phyloP scores from a whole-genome alignment of 2,329 filamentous ascomycete species.

The Clonostachys rosea region DNA sequence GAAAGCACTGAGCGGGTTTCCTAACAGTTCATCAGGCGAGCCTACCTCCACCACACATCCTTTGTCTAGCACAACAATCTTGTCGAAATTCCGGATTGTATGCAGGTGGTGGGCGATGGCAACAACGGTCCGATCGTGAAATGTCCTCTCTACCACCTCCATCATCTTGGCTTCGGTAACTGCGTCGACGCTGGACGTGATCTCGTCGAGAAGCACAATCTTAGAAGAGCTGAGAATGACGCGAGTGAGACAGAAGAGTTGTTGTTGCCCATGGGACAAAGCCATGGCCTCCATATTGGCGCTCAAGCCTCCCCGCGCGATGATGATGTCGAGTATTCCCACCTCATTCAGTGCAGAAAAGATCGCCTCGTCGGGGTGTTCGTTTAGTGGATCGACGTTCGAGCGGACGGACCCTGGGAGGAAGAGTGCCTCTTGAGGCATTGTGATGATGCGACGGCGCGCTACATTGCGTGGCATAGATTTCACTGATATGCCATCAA shows the following conservation, averaged over 20 bases:
- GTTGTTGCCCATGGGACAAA: slow-evolving; percentile 53
- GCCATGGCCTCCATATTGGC: slow-evolving; percentile 31
- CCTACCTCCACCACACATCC: slow-evolving; percentile 37
- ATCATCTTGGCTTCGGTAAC: slow-evolving; percentile 35
- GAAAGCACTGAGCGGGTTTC: too few relatives aligned
- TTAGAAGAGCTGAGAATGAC: slow-evolving; percentile 43
- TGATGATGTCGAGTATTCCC: slow-evolving; percentile 4
- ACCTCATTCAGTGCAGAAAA: slow-evolving; percentile 15
- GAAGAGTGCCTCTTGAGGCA: slow-evolving; percentile 51
- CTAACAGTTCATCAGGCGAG: slow-evolving; percentile 13
- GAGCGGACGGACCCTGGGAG: slow-evolving; percentile 32
- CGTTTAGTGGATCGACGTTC: slow-evolving; percentile 35
- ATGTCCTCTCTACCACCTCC: slow-evolving; percentile 30
- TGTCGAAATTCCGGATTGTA: slow-evolving; percentile 47
- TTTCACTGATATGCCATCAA: slow-evolving; percentile 34
- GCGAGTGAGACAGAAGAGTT: slow-evolving; percentile 59
- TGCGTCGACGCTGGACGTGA: slow-evolving; percentile 33
- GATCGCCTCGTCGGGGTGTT: slow-evolving; percentile 23
- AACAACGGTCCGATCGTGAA: slow-evolving; percentile 45
- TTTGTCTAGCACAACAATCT: slow-evolving; percentile 43
- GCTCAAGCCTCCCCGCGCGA: slow-evolving; percentile 15
- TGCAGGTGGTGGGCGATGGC: slow-evolving; percentile 37
- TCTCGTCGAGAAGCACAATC: slow-evolving; percentile 34
- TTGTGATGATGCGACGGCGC: slow-evolving; percentile 41
- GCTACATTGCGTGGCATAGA: slow-evolving; percentile 32